These are phyloP conservation scores for Penicillium crustosum DNA, from an alignment of 2,329 filamentous ascomycete species.

Conservation along the genomic window DNA sequence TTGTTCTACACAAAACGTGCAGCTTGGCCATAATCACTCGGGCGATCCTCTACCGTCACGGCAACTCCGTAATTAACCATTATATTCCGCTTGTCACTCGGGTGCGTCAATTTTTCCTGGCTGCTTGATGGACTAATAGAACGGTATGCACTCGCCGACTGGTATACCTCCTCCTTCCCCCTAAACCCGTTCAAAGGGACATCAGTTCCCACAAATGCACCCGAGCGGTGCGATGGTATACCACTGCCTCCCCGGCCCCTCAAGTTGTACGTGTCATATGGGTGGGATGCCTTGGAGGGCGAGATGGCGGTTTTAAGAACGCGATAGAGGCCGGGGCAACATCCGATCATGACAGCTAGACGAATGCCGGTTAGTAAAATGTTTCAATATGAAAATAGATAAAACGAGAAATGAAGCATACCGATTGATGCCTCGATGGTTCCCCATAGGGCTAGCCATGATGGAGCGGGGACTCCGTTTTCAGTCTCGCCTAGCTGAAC, in stretches of 20 bases:
- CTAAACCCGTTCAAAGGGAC: constrained; percentile 3
- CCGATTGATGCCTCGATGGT: constrained; percentile 39
- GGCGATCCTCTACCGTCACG: constrained; percentile 27
- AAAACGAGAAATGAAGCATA: constrained; percentile 10
- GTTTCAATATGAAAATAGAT: too few species aligned
- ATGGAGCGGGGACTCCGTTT: constrained; percentile 30
- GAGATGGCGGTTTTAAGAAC: constrained; percentile 14
- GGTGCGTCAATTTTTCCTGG: constrained; percentile 16
- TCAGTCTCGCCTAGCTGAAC: constrained; percentile 35
- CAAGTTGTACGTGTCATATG: constrained; percentile 11
- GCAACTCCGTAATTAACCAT: constrained; percentile 17
- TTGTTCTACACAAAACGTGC: background rate
- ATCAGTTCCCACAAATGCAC: background rate
- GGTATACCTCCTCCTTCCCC: constrained; percentile 7
- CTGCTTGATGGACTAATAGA: constrained; percentile 15
- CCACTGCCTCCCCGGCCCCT: constrained; percentile 4
- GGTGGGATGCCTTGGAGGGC: constrained; percentile 10
- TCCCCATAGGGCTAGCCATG: constrained; percentile 41
- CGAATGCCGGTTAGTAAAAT: background rate
- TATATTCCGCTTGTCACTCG: constrained; percentile 8
- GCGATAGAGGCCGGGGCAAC: constrained; percentile 20
- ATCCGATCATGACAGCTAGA: constrained; percentile 25
- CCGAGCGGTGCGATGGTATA: constrained; percentile 7
- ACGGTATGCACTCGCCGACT: constrained; percentile 7
- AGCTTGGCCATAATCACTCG: background rate